Evolutionary conservation across 768 basidiomycete species (phyloP), one percentile per base, ranked within the genome.

Genomic region (Steccherinum ochraceum): DNA sequence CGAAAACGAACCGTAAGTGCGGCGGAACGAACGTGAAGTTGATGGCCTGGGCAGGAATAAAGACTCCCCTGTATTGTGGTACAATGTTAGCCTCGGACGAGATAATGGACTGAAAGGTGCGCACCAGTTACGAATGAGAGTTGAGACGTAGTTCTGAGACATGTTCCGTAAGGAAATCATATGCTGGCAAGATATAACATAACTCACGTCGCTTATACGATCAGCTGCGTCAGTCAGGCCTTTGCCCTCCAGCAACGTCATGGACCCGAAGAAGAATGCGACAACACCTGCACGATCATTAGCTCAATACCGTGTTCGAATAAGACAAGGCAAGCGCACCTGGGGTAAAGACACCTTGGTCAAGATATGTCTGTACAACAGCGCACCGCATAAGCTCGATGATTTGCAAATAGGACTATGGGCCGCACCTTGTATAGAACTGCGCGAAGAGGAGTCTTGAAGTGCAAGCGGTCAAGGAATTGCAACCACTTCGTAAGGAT

Each of bases 181-280:
- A n/a, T n/a, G n/a, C n/a, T n/a, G n/a, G 24, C 10, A 41, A n/a
- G 40, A 19, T 16, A 27, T 30, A 24, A 27, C 19, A 20, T 11
- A 7, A 57, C 61, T 48, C 49, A 69, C 74, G 23, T 70, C 64
- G 10, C 55, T 59, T 52, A 82, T 68, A 39, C 77, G 73, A 49
- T 74, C 67, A 53, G 68, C 76, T 57, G 70, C 89, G 56, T 60
- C 80, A 56, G 59, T 70, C 49, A 62, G 64, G 67, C 69, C 75
- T 58, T 87, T 84, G 24, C 89, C 90, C 62, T 95, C 93, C 48
- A 93, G 61, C 40, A 87, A 61, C 26, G 86, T 83, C 85, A 92
- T 91, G 0, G 82, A 77, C 11, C 83, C 80, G 64, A 92, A 84
- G 68, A 83, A 84, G 49, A 74, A 70, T 26, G 68, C 74, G 40